These are phyloP conservation scores for Metarhizium humberi DNA, from an alignment of 2,329 filamentous ascomycete species.

Conservation along the genomic window DNA sequence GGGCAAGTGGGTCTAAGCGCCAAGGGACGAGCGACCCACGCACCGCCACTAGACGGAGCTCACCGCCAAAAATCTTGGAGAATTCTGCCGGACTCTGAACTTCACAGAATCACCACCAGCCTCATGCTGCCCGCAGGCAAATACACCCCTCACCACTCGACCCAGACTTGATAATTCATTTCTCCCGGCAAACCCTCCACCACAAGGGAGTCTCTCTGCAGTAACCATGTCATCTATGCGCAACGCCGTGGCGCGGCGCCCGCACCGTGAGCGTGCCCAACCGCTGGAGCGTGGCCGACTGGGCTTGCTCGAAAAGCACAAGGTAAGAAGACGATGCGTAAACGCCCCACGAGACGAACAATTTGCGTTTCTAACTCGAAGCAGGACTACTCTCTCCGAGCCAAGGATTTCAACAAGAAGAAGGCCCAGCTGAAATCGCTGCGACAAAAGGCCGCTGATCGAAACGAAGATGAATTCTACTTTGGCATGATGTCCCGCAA, in stretches of 20 bases:
- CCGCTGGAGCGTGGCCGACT: conserved; percentile 74
- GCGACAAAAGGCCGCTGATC: conserved; percentile 51
- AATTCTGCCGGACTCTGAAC: conserved; percentile 22
- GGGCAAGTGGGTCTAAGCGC: too few species aligned
- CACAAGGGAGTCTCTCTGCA: neutral
- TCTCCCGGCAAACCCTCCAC: neutral
- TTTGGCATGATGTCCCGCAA: conserved; percentile 58
- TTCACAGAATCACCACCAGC: neutral
- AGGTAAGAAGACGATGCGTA: conserved; percentile 38
- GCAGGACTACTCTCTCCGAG: conserved; percentile 55
- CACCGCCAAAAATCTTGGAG: conserved; percentile 28
- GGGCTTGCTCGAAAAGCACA: conserved; percentile 93
- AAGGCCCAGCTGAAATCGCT: conserved; percentile 51
- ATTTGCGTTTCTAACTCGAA: conserved; percentile 3
- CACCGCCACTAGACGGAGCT: conserved; percentile 5
- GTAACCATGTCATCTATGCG: conserved; percentile 46
- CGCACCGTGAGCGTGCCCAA: conserved; percentile 85
- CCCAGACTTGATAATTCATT: neutral
- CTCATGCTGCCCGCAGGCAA: neutral
- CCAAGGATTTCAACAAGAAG: conserved; percentile 58
- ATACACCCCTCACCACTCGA: neutral
- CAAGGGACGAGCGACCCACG: neutral
- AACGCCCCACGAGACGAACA: neutral
- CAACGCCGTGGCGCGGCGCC: conserved; percentile 65
- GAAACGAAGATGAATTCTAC: conserved; percentile 67